Percentiles rank a stretch among this genome's conserved stretches.
phyloP scores from a whole-genome alignment of 2,329 filamentous ascomycete species.

The Aspergillus melleus region DNA sequence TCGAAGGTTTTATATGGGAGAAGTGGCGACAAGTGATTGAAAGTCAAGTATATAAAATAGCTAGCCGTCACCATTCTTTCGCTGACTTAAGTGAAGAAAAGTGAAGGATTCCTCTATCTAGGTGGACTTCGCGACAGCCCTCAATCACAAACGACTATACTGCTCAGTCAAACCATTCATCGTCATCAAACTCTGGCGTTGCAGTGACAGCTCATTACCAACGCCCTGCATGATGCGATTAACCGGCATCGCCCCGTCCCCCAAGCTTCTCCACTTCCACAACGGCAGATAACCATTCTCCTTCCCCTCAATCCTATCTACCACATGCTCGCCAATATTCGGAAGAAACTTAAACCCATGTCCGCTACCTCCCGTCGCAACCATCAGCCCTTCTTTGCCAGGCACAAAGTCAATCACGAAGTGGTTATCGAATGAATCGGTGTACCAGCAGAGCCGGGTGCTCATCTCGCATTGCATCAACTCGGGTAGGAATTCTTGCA shows the following conservation, averaged over 20 bases:
- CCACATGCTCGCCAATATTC: conserved; percentile 56
- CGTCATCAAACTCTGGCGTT: no score
- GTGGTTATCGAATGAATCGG: conserved; percentile 56
- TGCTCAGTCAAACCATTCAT: no score
- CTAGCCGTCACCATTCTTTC: no score
- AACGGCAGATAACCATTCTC: conserved; percentile 16
- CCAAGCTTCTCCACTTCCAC: conserved; percentile 25
- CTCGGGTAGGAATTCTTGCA: conserved; percentile 47
- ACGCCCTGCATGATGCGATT: no score
- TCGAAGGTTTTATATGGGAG: no score
- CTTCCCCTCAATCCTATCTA: conserved; percentile 50
- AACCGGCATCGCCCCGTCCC: not conserved
- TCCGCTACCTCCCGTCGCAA: conserved; percentile 62
- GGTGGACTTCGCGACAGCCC: no score
- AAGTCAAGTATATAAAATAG: no score
- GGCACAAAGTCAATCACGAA: conserved; percentile 57
- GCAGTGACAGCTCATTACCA: no score
- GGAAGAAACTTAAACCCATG: conserved; percentile 65
- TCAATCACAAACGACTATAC: no score
- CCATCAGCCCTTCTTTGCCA: conserved; percentile 52
- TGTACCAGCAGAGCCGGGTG: conserved; percentile 58
- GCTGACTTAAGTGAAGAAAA: no score
- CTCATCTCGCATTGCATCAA: conserved; percentile 37
- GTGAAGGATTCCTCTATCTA: no score
- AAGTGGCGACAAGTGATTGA: no score